These are phyloP conservation scores for Hypoxylon sp. DNA, from an alignment of 2,329 filamentous ascomycete species.

Conservation along the genomic window DNA sequence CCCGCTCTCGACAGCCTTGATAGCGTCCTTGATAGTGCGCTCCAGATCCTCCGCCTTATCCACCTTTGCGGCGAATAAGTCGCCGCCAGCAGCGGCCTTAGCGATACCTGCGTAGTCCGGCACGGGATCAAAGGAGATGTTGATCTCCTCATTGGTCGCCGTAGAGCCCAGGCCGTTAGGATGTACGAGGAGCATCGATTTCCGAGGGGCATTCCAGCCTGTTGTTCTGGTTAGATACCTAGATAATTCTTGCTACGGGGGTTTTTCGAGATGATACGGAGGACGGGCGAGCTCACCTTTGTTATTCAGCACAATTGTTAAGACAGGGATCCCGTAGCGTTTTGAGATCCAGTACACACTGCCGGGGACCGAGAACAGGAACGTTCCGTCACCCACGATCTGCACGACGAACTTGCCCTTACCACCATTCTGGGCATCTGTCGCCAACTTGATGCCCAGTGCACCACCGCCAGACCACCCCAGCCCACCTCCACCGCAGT, in stretches of 20 bases:
- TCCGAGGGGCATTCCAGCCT: constrained; percentile 73
- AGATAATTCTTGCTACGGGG: background rate
- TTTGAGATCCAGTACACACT: constrained; percentile 71
- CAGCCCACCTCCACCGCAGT: constrained; percentile 68
- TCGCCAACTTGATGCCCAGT: constrained; percentile 66
- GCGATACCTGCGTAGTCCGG: constrained; percentile 74
- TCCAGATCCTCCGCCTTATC: constrained; percentile 64
- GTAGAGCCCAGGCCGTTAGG: constrained; percentile 69
- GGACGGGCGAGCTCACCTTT: constrained; percentile 58
- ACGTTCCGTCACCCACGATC: constrained; percentile 71
- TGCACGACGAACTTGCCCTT: constrained; percentile 68
- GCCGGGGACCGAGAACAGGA: constrained; percentile 68
- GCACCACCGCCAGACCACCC: constrained; percentile 69
- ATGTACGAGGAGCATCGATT: constrained; percentile 70
- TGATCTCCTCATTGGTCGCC: constrained; percentile 73
- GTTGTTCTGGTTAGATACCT: constrained; percentile 25
- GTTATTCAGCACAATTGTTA: constrained; percentile 72
- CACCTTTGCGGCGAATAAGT: constrained; percentile 66
- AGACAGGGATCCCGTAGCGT: constrained; percentile 68
- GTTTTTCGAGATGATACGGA: background rate
- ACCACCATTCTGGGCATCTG: constrained; percentile 58
- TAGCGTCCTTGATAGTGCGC: constrained; percentile 64
- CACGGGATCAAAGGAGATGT: constrained; percentile 71
- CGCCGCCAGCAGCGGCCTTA: constrained; percentile 70
- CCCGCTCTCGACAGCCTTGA: constrained; percentile 66